Percentiles rank a stretch among this genome's conserved stretches.
Conservation (phyloP, 768 basidiomycete genomes). For the Melanogaster broomeanus region DNA sequence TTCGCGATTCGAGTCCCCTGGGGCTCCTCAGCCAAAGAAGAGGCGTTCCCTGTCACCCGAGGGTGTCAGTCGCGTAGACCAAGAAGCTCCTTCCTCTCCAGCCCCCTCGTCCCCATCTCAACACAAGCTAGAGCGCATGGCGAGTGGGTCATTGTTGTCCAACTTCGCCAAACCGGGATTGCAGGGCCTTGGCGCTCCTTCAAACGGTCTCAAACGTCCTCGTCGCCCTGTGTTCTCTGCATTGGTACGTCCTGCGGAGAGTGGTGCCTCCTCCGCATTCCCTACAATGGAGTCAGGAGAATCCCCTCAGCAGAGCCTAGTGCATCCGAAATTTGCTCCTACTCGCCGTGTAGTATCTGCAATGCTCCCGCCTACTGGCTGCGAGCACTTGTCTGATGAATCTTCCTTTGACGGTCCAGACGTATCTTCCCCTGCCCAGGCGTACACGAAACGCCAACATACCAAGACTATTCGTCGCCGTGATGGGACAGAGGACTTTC, state of each 20-base stretch:
- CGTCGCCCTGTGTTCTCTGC: conserved; percentile 72
- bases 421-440: conserved; percentile 80
- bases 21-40: conserved; percentile 47
- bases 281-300: conserved; percentile 37
- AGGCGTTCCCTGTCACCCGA: conserved; percentile 64
- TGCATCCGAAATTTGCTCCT: conserved; percentile 40
- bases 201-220: conserved; percentile 55
- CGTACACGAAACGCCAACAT: conserved; percentile 77
- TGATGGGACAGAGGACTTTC: conserved; percentile 81
- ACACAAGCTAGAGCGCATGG: conserved; percentile 48
- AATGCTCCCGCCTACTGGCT: conserved; percentile 46
- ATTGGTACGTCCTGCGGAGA: conserved; percentile 50
- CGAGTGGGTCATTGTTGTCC: conserved; percentile 34
- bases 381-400: conserved; percentile 54
- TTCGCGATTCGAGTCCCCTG: conserved; percentile 44
- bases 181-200: conserved; percentile 57
- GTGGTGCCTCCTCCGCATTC: conserved; percentile 43
- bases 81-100: conserved; percentile 50
- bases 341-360: conserved; percentile 78
- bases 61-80: conserved; percentile 36
- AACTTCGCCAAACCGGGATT: conserved; percentile 52
- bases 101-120: conserved; percentile 48
- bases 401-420: conserved; percentile 61
- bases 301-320: conserved; percentile 29
- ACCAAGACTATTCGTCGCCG: conserved; percentile 75